Evolutionary conservation across 2,329 filamentous ascomycete genomes (phyloP), one percentile per base, ranked within the genome.

Genomic region (Aspergillus viridinutans): DNA sequence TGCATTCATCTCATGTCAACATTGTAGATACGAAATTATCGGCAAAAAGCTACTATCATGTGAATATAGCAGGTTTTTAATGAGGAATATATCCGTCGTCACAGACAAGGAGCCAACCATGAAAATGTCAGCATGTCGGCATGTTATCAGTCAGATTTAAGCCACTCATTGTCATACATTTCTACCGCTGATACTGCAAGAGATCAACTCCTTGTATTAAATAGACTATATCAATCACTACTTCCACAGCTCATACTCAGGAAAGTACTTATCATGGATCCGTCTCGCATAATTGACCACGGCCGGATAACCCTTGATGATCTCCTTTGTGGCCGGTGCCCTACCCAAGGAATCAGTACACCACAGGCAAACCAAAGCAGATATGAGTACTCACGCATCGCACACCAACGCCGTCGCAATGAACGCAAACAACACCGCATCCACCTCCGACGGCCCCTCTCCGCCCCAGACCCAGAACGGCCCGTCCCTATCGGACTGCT

Each of bases 401-500:
- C 78, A 82, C 2, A 84, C 65, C 59, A 87, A 67, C 1, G 72
- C 74, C n/a, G 79, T 80, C 14, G 74, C 72, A 38, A 86, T 71
- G 61, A 87, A 86, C 0, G 81, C 85, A 69, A 82, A 88, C 4
- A 88, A 49, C 0, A 74, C 74, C 1, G 81, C 74, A 67, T 88
- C 85, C 0, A 76, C 82, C 62, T 88, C 84, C 0, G 81, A 83
- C 3, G 84, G 84, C 2, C 68, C 61, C 0, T 76, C 62, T 0
- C 81, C 79, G 1, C 83, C 84, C 12, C 86, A 67, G 1, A 82
- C 66, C 84, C 85, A 88, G 62, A 86, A 87, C 4, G 80, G 78
- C 7, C 68, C 64, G 0, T 69, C 63, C 0, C 57, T 35, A 17
- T 53, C 57, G 6, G 57, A 58, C 10, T 28, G 42, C 49, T 72